Conservation (phyloP, 2,329 filamentous ascomycete species). For the Fusarium chlamydosporum region DNA sequence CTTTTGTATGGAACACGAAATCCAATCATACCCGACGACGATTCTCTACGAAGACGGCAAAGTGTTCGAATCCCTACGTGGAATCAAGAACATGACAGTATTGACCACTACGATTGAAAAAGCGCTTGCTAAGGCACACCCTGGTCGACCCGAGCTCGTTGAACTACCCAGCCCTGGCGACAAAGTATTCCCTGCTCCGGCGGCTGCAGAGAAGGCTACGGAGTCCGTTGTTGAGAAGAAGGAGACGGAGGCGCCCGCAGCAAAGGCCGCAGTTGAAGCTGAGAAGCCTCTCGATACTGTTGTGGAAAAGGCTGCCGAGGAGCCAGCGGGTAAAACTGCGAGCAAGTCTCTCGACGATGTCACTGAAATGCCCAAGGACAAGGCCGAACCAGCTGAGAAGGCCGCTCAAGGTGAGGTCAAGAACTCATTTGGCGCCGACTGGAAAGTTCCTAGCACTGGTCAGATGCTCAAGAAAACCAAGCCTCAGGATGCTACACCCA, state of each 20-base stretch:
- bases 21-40: constrained; percentile 82
- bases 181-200: constrained; percentile 58
- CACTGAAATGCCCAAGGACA: constrained; percentile 50
- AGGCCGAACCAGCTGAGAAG: constrained; percentile 47
- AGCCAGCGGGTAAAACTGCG: constrained; percentile 40
- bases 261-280: constrained; percentile 32
- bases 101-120: constrained; percentile 81
- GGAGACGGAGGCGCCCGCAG: constrained; percentile 53
- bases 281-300: constrained; percentile 39
- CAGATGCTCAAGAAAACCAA: constrained; percentile 54
- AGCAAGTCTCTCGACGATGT: constrained; percentile 41
- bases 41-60: constrained; percentile 85
- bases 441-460: constrained; percentile 52
- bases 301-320: constrained; percentile 34
- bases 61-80: constrained; percentile 72
- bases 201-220: constrained; percentile 11
- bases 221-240: constrained; percentile 41
- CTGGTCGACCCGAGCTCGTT: constrained; percentile 78
- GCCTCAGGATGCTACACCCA: constrained; percentile 64
- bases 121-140: constrained; percentile 81
- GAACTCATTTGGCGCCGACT: constrained; percentile 48
- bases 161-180: constrained; percentile 80
- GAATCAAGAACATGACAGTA: constrained; percentile 75
- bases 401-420: constrained; percentile 50
- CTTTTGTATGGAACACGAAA: constrained; percentile 76